Percentiles rank a stretch among this genome's conserved stretches.
phyloP scores from a whole-genome alignment of 2,329 filamentous ascomycete species.

The Bipolaris gigantea region DNA sequence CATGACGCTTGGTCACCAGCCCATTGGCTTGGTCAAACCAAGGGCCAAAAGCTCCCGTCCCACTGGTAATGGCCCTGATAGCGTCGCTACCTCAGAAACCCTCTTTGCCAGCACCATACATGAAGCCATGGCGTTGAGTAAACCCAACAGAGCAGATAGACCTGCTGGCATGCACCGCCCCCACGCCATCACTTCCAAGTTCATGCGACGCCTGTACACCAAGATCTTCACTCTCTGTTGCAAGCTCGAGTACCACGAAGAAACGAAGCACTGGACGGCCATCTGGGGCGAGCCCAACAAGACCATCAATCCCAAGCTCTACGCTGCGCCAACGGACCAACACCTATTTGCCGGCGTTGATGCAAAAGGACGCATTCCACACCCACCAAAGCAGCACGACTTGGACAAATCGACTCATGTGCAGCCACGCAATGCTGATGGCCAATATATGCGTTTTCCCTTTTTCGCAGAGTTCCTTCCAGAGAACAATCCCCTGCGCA shows the following conservation, averaged over 20 bases:
- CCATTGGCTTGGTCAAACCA: constrained; percentile 26
- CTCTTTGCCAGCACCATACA: constrained; percentile 14
- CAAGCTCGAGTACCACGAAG: constrained; percentile 45
- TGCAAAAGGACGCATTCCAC: constrained; percentile 14
- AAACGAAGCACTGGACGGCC: constrained; percentile 29
- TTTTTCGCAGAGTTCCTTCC: constrained; percentile 31
- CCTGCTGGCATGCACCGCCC: constrained; percentile 29
- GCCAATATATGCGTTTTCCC: constrained; percentile 23
- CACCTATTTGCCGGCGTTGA: constrained; percentile 38
- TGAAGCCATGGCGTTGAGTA: constrained; percentile 27
- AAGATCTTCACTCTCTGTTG: constrained; percentile 48
- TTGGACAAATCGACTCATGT: constrained; percentile 1
- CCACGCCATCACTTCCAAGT: constrained; percentile 47
- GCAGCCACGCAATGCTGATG: constrained; percentile 22
- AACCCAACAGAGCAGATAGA: constrained; percentile 30
- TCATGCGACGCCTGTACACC: constrained; percentile 52
- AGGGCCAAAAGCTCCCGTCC: constrained; percentile 17
- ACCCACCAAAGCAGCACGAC: constrained; percentile 4
- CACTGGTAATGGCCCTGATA: neutral
- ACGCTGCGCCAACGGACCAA: constrained; percentile 23
- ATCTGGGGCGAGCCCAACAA: constrained; percentile 29
- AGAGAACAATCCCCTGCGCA: constrained; percentile 19
- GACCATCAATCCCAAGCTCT: constrained; percentile 13
- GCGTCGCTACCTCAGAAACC: neutral
- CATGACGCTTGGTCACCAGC: constrained; percentile 42